These are phyloP conservation scores for Cucurbita moschata DNA, from an alignment of 306 rosid species.

Conservation along the genomic window DNA sequence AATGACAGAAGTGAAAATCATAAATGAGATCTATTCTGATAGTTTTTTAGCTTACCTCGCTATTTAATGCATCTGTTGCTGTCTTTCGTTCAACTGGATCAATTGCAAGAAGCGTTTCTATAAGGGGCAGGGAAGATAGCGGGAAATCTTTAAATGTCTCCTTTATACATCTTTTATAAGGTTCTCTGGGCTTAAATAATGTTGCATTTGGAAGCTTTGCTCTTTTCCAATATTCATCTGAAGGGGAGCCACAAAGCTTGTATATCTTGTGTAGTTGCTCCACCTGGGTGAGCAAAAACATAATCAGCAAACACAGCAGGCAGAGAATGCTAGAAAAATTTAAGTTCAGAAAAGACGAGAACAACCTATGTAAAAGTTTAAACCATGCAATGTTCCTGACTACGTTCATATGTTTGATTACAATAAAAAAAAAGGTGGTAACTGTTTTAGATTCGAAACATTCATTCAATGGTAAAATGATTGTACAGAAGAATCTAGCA, in stretches of 20 bases:
- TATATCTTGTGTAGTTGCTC: constrained; percentile 71
- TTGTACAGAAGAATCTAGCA: not conserved
- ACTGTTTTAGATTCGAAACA: not conserved
- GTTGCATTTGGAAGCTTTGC: constrained; percentile 63
- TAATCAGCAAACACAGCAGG: constrained; percentile 1
- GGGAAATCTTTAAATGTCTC: constrained; percentile 61
- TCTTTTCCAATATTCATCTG: constrained; percentile 60
- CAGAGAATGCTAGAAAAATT: not conserved
- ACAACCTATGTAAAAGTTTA: not conserved
- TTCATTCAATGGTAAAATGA: not conserved
- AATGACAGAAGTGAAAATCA: constrained; percentile 2
- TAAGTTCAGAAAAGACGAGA: not conserved
- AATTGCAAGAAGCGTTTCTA: constrained; percentile 55
- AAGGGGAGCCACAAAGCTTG: constrained; percentile 69
- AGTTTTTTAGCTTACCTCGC: constrained; percentile 36
- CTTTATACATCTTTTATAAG: constrained; percentile 52
- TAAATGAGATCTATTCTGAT: constrained; percentile 5
- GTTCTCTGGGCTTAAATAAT: constrained; percentile 51
- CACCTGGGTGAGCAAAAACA: constrained; percentile 27
- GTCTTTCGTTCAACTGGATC: constrained; percentile 58
- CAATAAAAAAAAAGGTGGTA: not conserved
- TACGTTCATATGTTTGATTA: not conserved
- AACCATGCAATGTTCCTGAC: not conserved
- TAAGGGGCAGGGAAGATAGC: constrained; percentile 42
- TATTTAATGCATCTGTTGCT: constrained; percentile 46